phyloP scores from a whole-genome alignment of 148 eudicot species.

The Camellia sinensis region DNA sequence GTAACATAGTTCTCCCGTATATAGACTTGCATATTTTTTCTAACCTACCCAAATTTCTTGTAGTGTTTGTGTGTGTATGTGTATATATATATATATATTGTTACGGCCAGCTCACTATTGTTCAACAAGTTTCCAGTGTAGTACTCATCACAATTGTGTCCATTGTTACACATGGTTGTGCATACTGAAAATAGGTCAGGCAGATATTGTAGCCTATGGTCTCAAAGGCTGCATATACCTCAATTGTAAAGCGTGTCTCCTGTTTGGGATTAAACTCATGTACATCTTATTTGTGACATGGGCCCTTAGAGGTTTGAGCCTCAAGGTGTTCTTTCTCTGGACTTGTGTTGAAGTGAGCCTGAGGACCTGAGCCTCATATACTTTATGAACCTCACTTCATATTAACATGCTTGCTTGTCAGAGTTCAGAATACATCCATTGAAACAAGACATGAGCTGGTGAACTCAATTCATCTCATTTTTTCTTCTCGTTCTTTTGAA shows the following conservation, averaged over 20 bases:
- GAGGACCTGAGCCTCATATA: neutral
- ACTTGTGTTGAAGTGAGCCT: neutral
- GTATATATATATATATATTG: neutral
- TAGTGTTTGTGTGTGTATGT: neutral
- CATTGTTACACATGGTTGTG: neutral
- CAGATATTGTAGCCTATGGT: neutral
- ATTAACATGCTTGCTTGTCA: neutral
- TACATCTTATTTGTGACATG: neutral
- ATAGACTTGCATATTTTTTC: conserved; percentile 4
- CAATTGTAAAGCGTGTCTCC: neutral
- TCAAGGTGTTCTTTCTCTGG: neutral
- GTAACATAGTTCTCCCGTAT: neutral
- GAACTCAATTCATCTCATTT: conserved; percentile 2
- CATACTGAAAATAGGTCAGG: neutral
- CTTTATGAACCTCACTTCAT: neutral
- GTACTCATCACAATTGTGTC: neutral
- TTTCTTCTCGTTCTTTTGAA: conserved; percentile 7
- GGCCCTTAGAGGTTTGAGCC: conserved; percentile 2
- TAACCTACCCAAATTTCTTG: neutral
- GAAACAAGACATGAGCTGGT: conserved; percentile 9
- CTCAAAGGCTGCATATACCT: neutral
- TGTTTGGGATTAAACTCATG: neutral
- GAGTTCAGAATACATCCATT: neutral
- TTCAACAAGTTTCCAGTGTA: neutral
- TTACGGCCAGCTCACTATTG: neutral